Evolutionary conservation across 1,284 basidiomycete species (phyloP), one percentile per base, ranked within the genome.

Genomic region (Tetrapyrgos nigripes): DNA sequence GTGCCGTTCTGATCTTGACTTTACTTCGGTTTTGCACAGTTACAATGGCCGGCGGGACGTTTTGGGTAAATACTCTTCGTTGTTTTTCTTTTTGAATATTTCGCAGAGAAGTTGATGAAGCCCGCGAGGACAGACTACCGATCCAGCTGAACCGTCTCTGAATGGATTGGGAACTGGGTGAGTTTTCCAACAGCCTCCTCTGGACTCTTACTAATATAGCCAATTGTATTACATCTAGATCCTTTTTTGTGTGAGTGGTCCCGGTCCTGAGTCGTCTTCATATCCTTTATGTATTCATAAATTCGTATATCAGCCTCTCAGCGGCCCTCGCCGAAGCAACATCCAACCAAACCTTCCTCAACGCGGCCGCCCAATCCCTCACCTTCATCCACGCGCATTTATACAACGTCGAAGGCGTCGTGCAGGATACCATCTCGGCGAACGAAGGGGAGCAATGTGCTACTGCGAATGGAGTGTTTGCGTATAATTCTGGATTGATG

Each of bases 271-370:
- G 8, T 17, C 11, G 31, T 29, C 21, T 29, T 14, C n/a, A 13
- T 19, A 6, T 23, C 37, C 14, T 11, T 33, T 13, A 23, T 46
- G 4, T 8, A 33, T 33, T 53, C 14, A 24, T 19, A 17, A n/a
- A 53, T 13, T 40, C 40, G 14, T 19, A 2, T 3, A 17, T 45
- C 45, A 63, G 62, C 14, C n/a, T 62, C 1, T 64, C 62, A 3
- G 60, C 62, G 17, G 45, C 57, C 3, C 24, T 63, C 6, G 59
- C 59, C 1, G 49, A 61, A 19, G 51, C 35, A 3, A 63, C 57
- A 3, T 44, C 50, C 1, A 58, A 63, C 28, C n/a, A 33, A 4
- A 55, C 48, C 28, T 63, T 59, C 40, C 55, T 61, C 14, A 19
- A 50, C 9, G 62, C 62, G 1, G 62, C 62, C 23, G 6, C 23